phyloP scores from a whole-genome alignment of 208 protist species.

The Novymonas esmeraldas region DNA sequence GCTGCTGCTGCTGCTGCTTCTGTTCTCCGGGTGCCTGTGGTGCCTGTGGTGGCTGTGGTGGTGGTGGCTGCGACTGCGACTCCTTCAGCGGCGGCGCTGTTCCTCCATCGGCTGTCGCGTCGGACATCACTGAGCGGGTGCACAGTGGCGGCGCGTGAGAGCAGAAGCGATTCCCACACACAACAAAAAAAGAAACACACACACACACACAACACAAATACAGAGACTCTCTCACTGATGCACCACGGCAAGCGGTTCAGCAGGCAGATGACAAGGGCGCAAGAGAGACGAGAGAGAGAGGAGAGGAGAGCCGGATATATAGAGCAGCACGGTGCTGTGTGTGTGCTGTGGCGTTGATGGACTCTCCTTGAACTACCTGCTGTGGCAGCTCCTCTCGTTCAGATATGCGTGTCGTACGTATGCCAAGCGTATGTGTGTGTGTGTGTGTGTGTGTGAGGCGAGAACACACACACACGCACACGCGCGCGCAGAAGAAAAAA shows the following conservation, averaged over 20 bases:
- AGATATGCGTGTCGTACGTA: neutral
- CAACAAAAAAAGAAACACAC: neutral
- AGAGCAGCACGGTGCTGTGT: neutral
- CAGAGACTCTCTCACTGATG: too few species aligned
- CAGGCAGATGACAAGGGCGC: neutral
- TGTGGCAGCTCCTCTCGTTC: neutral
- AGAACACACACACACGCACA: neutral
- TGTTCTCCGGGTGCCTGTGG: too few species aligned
- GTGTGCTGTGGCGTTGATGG: too few species aligned
- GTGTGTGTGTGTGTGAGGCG: neutral
- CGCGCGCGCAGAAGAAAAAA: neutral
- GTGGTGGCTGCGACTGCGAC: too few species aligned
- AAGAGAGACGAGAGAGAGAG: neutral
- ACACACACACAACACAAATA: neutral
- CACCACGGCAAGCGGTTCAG: too few species aligned
- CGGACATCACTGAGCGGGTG: too few species aligned
- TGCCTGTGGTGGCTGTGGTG: too few species aligned
- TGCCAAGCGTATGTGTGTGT: neutral
- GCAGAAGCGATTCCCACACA: neutral
- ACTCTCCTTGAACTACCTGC: too few species aligned
- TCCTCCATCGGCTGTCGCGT: too few species aligned
- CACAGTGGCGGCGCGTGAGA: neutral
- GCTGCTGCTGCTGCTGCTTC: conserved; percentile 9
- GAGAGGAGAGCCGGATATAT: neutral
- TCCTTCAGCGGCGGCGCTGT: too few species aligned